Conservation (phyloP, 768 basidiomycete genomes). For the Melanogaster broomeanus region DNA sequence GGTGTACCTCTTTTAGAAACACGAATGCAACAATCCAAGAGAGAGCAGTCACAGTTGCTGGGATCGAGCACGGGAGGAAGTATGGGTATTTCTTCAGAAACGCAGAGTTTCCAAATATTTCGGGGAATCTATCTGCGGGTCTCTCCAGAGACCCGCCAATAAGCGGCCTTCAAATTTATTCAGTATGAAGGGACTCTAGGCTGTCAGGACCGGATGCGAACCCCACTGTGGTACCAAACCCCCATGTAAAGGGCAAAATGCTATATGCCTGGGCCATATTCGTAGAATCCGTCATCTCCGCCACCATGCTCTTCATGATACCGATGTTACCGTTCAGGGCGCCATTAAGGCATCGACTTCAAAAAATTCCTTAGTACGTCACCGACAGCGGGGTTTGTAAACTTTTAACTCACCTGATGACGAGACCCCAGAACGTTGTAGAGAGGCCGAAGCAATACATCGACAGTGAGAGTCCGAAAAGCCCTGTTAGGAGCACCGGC, state of each 20-base stretch:
- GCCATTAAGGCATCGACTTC: constrained; percentile 47
- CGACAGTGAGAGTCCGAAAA: constrained; percentile 45
- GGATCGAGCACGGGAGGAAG: constrained; percentile 68
- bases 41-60: constrained; percentile 53
- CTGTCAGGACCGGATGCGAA: constrained; percentile 21
- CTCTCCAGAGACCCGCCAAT: constrained; percentile 66
- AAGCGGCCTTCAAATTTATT: constrained; percentile 49
- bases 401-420: constrained; percentile 35
- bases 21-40: constrained; percentile 51
- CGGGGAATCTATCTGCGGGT: constrained; percentile 68
- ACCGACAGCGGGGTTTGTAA: neutral
- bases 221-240: constrained; percentile 43
- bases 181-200: neutral
- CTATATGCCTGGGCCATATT: constrained; percentile 48
- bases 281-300: constrained; percentile 42
- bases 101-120: constrained; percentile 49
- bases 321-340: constrained; percentile 59
- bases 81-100: constrained; percentile 73
- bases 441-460: constrained; percentile 53
- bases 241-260: constrained; percentile 56
- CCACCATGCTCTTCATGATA: constrained; percentile 47
- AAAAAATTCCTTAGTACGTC: neutral
- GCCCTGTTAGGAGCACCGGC: constrained; percentile 47
- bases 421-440: constrained; percentile 44
- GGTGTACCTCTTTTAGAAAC: constrained; percentile 55